Evolutionary conservation across 2,329 filamentous ascomycete species (phyloP), one percentile per base, ranked within the genome.

Genomic region (Colletotrichum sp.): DNA sequence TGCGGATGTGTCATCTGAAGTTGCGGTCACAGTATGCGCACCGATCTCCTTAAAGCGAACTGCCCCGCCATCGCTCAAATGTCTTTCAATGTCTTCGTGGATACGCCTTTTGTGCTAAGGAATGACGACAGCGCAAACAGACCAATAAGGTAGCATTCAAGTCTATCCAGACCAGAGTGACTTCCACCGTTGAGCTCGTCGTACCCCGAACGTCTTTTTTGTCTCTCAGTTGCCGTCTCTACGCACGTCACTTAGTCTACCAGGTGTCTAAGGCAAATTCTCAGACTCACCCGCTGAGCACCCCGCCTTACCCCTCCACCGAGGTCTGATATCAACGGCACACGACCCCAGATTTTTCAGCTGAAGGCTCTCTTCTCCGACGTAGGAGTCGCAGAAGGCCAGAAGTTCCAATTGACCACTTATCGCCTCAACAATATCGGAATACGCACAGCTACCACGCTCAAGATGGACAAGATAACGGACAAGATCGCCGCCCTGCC

Each of bases 401-500:
- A 18, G 8, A 26, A 28, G 22, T 34, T 34, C 12, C 16, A 26
- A 15, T 15, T n/a, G 13, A 44, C 26, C 24, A 9, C 3, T n/a
- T 34, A 63, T 62, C 67, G 22, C 22, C 57, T 52, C 26, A 44
- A 32, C 15, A 8, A 36, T 39, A 64, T 63, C 71, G 13, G 16
- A 28, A 63, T 55, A 57, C 44, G 34, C 32, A 44, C 22, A 44
- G 26, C 57, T 57, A 26, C 32, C 30, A 30, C 22, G 24, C 24
- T 75, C 79, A 76, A 73, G 77, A 95, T 95, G 93, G 94, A 96
- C 88, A 97, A 95, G 87, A 96, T 98, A 83, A 98, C 95, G 78
- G 94, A 98, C 89, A 98, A 98, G 90, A 96, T 99, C 83, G 95
- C 95, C 86, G 95, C 95, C 77, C 88, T 99, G 87, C 95, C 95